Evolutionary conservation across 2,329 filamentous ascomycete species (phyloP), one percentile per base, ranked within the genome.

Genomic region (Bipolaris cookei): DNA sequence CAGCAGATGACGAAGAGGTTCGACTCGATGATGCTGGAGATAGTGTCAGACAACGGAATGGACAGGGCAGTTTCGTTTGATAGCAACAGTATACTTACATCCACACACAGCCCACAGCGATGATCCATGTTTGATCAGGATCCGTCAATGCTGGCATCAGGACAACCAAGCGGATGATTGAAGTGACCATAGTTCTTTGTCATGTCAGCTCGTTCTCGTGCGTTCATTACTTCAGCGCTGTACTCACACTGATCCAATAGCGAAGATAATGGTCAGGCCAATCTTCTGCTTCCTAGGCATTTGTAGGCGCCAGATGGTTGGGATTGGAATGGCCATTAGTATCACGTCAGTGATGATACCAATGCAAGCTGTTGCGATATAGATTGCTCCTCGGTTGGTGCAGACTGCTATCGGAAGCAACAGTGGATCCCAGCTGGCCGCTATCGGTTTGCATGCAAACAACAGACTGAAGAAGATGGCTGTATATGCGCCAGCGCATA

Each of bases 1-100:
- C 76, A 77, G 62, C 77, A 80, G 11, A 78, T 76, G 25, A 80
- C 70, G 48, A 79, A 72, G 0, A 80, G 67, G 37, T 80, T 80
- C 0, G 70, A 64, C 55, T 80, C 78, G 34, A 79, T 63, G 37
- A 77, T 67, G 1, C 75, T 78, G 20, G 28, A 18, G 5, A 30
- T 23, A 16, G 34, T 34, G 10, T 58, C 3, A 58, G 47, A 28
- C 2, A 16, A 16, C 1, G 6, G 25, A 13, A 7, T 13, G 20
- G 23, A 25, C n/a, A 23, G 37, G 16, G 3, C 8, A 18, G 18
- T 42, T 23, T 32, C 21, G 8, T n/a, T 8, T 18, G 13, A 50
- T 23, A 11, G 32, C 20, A 20, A 23, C 21, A 45, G 32, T 13
- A 18, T 8, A 50, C 54, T 58, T 53, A 63, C 61, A 63, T 62